Percentiles rank a stretch among this genome's conserved stretches.
phyloP scores from a whole-genome alignment of 345 rosid species.

The Rhizophora mangle region DNA sequence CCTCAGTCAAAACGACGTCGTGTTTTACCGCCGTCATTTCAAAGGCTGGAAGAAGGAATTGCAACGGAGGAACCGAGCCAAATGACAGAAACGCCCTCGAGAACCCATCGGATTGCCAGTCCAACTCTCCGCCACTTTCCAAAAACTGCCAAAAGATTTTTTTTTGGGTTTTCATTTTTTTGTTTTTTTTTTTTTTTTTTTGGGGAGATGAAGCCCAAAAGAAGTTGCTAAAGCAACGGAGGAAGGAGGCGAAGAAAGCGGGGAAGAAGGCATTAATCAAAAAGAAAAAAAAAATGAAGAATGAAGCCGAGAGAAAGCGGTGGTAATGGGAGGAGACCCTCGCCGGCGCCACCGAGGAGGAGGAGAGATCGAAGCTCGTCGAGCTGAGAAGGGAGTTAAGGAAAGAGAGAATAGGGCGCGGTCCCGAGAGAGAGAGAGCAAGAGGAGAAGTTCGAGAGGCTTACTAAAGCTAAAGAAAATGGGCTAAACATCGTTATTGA shows the following conservation, averaged over 20 bases:
- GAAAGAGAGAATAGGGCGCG: conserved; percentile 73
- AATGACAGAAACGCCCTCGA: conserved; percentile 20
- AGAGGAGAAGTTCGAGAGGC: conserved; percentile 52
- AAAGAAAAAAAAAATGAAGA: conserved; percentile 67
- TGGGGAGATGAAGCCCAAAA: no score
- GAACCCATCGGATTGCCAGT: conserved; percentile 13
- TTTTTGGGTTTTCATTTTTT: no score
- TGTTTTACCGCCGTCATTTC: neutral
- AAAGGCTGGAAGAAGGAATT: neutral
- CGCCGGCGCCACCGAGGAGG: conserved; percentile 52
- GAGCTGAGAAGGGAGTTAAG: conserved; percentile 61
- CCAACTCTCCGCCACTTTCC: conserved; percentile 37
- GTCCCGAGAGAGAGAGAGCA: conserved; percentile 40
- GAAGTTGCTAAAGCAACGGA: conserved; percentile 68
- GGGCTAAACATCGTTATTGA: conserved; percentile 83
- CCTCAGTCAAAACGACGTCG: neutral
- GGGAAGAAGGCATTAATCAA: conserved; percentile 81
- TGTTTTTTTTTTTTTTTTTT: no score
- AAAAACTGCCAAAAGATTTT: conserved; percentile 61
- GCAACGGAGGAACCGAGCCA: conserved; percentile 16
- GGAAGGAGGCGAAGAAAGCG: conserved; percentile 71
- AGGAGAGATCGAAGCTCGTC: conserved; percentile 61
- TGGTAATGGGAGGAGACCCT: conserved; percentile 61
- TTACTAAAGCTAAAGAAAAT: conserved; percentile 49
- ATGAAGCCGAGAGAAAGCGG: conserved; percentile 58